Evolutionary conservation across 2,329 filamentous ascomycete genomes (phyloP).

Genomic region (Penicillium sp.): DNA sequence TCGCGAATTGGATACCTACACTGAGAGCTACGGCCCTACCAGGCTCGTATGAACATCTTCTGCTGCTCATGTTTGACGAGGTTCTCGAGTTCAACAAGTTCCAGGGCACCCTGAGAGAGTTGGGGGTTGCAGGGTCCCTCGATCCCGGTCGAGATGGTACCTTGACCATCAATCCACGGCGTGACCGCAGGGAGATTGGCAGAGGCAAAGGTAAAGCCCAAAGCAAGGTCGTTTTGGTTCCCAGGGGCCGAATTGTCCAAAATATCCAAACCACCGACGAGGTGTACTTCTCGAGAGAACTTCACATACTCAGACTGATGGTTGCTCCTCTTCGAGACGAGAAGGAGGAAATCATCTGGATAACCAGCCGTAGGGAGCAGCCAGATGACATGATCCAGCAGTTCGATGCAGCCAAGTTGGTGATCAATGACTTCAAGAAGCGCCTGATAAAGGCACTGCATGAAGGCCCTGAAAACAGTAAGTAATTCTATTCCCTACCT

Average conservation of each 20-base stretch:
- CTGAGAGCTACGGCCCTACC: background rate
- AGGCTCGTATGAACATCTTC: background rate
- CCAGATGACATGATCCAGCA: background rate
- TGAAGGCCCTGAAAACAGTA: background rate
- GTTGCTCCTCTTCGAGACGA: background rate
- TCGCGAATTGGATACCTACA: background rate
- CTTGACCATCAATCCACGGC: background rate
- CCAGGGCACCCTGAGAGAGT: background rate
- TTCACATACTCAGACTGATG: background rate
- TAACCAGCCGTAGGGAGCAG: background rate
- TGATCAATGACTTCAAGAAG: background rate
- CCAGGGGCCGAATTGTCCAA: background rate
- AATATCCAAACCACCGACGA: background rate
- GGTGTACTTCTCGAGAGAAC: background rate
- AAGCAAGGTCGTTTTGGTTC: background rate
- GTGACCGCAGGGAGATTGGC: background rate
- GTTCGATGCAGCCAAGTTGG: background rate
- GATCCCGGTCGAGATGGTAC: background rate
- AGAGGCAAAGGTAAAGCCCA: background rate
- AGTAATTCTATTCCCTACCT: background rate
- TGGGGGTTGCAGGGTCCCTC: background rate
- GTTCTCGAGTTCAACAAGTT: background rate
- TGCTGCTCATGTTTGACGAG: background rate
- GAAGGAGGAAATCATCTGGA: background rate
- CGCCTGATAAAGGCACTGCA: background rate